These are phyloP conservation scores for Phytopythium ostracodes DNA, from an alignment of 352 stramenopile species.

Conservation along the genomic window DNA sequence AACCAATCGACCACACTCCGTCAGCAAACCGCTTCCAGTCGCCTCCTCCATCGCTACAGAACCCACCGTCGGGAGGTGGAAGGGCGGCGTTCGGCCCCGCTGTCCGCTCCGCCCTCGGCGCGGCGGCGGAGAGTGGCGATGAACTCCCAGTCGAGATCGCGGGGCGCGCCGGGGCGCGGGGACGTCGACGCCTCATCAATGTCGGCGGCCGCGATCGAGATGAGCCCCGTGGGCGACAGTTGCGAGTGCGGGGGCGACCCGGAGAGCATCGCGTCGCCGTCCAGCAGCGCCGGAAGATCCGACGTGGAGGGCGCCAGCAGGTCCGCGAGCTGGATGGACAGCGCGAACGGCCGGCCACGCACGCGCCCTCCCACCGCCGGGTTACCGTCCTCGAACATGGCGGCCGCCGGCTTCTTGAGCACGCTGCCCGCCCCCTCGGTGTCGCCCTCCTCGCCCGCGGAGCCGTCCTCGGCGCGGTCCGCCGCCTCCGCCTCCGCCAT, in stretches of 20 bases:
- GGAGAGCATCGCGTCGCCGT: constrained; percentile 40
- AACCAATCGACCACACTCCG: not conserved
- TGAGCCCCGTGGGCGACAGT: constrained; percentile 69
- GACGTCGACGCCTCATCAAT: constrained; percentile 61
- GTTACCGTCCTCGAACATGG: constrained; percentile 19
- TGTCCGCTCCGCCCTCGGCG: not conserved
- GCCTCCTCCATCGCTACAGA: not conserved
- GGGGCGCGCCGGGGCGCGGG: constrained; percentile 15
- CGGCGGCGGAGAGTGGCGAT: constrained; percentile 48
- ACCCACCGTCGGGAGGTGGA: not conserved
- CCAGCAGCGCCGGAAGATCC: constrained; percentile 29
- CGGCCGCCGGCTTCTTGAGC: constrained; percentile 46
- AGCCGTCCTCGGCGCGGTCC: constrained; percentile 41
- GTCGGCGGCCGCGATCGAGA: constrained; percentile 80
- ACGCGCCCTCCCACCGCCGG: constrained; percentile 2
- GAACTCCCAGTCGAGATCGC: constrained; percentile 61
- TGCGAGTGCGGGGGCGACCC: constrained; percentile 38
- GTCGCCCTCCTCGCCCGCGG: constrained; percentile 36
- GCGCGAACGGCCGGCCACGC: constrained; percentile 6
- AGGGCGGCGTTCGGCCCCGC: not conserved
- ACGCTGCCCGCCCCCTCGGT: constrained; percentile 14
- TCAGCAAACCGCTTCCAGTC: not conserved
- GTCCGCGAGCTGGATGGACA: constrained; percentile 15
- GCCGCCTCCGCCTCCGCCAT: constrained; percentile 56
- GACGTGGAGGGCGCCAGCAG: constrained; percentile 16